Conservation (phyloP, 495 filamentous ascomycete species). For the Thozetella sp. region DNA sequence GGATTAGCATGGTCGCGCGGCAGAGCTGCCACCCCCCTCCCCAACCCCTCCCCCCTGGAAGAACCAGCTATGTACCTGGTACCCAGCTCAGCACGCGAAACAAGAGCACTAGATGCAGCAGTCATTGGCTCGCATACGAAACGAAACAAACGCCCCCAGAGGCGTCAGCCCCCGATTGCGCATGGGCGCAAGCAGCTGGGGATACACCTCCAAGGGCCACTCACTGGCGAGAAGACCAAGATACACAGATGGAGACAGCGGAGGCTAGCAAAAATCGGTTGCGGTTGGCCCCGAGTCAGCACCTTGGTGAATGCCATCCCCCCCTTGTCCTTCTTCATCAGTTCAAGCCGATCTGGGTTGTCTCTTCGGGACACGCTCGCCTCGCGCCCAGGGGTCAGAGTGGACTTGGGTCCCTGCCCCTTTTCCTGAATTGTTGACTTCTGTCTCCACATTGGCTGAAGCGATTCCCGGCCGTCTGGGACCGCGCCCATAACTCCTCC, state of each 20-base stretch:
- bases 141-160: background rate
- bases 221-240: too few species aligned
- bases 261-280: background rate
- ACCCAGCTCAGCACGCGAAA: background rate
- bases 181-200: too few species aligned
- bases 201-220: too few species aligned
- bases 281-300: conserved; percentile 1
- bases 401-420: background rate
- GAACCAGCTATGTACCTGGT: background rate
- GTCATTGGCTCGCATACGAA: background rate
- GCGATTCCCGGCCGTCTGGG: background rate
- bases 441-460: background rate
- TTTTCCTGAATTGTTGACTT: background rate
- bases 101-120: background rate
- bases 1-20: too few species aligned
- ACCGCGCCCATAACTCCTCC: background rate
- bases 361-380: background rate
- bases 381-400: background rate
- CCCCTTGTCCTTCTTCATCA: too few species aligned
- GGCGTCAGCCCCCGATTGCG: background rate
- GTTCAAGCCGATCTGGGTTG: too few species aligned
- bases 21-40: background rate
- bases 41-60: background rate
- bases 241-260: background rate
- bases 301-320: background rate